phyloP scores from a whole-genome alignment of 179 eudicot genomes.

The Patellifolia procumbens region DNA sequence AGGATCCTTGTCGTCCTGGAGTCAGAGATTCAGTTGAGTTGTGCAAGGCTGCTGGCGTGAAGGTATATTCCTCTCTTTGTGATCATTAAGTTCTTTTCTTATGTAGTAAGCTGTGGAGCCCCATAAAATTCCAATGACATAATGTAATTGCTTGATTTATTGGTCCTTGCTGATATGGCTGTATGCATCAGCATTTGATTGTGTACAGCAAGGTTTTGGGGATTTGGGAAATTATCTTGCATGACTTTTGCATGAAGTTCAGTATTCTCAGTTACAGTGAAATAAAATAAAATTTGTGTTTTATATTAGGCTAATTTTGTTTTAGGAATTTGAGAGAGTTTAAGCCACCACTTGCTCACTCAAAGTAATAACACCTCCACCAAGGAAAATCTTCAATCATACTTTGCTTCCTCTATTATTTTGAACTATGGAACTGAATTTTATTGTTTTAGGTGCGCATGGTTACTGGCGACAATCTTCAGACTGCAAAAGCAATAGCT shows the following conservation, averaged over 20 bases:
- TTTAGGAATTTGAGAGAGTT: background rate
- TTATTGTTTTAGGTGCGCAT: slow-evolving; percentile 68
- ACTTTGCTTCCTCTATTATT: background rate
- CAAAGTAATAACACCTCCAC: background rate
- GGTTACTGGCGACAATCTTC: slow-evolving; percentile 97
- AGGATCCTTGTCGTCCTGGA: slow-evolving; percentile 98
- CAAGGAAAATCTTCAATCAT: background rate
- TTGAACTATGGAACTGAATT: background rate
- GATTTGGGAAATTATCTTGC: background rate
- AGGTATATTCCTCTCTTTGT: slow-evolving; percentile 48
- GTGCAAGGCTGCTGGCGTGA: slow-evolving; percentile 80
- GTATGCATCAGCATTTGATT: background rate
- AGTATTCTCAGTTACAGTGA: background rate
- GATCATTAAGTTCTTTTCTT: background rate
- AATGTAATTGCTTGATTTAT: background rate
- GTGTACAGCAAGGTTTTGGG: background rate
- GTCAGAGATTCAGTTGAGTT: slow-evolving; percentile 79
- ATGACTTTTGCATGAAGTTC: background rate
- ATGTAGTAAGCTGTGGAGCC: background rate
- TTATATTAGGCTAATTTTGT: background rate
- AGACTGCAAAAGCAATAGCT: slow-evolving; percentile 91
- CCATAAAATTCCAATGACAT: background rate
- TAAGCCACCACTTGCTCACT: background rate
- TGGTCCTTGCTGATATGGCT: background rate
- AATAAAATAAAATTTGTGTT: background rate